Evolutionary conservation across 2,329 filamentous ascomycete species (phyloP).

Genomic region (Diplodia corticola): DNA sequence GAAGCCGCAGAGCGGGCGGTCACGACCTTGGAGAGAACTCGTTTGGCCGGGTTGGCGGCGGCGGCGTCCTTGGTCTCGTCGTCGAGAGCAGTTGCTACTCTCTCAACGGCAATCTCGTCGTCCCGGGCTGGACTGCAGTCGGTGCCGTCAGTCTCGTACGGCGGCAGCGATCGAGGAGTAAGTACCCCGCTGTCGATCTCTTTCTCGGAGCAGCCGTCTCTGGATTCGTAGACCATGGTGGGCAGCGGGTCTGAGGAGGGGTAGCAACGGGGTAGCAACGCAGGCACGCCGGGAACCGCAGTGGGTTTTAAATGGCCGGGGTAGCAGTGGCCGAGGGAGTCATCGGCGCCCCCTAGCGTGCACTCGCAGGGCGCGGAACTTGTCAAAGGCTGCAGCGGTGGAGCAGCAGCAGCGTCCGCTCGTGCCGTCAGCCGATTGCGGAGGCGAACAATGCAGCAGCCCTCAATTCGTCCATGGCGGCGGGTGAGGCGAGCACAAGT

Average conservation of each 20-base stretch:
- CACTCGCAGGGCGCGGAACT: neutral
- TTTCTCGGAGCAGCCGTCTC: conserved; percentile 16
- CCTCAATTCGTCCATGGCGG: neutral
- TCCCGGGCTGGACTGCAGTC: conserved; percentile 4
- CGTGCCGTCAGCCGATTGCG: conserved; percentile 5
- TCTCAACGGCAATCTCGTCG: conserved; percentile 18
- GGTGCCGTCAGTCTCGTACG: conserved; percentile 14
- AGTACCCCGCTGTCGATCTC: conserved; percentile 23
- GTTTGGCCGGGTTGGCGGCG: neutral
- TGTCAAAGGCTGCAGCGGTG: conserved; percentile 6
- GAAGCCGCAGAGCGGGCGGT: conserved; percentile 31
- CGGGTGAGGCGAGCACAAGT: too few relatives aligned
- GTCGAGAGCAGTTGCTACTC: conserved; percentile 15
- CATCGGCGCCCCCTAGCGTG: neutral
- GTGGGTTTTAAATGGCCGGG: conserved; percentile 1
- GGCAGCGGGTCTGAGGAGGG: neutral
- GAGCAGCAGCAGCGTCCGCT: neutral
- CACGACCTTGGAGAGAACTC: conserved; percentile 23
- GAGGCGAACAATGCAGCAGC: neutral
- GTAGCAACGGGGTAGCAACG: neutral
- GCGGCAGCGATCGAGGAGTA: conserved; percentile 21
- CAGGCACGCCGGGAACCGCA: neutral
- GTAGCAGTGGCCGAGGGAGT: neutral
- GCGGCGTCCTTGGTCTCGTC: neutral
- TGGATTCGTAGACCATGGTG: conserved; percentile 7